Evolutionary conservation across 2,329 filamentous ascomycete species (phyloP), one percentile per base, ranked within the genome.

Genomic region (Gliomastix tumulicola): DNA sequence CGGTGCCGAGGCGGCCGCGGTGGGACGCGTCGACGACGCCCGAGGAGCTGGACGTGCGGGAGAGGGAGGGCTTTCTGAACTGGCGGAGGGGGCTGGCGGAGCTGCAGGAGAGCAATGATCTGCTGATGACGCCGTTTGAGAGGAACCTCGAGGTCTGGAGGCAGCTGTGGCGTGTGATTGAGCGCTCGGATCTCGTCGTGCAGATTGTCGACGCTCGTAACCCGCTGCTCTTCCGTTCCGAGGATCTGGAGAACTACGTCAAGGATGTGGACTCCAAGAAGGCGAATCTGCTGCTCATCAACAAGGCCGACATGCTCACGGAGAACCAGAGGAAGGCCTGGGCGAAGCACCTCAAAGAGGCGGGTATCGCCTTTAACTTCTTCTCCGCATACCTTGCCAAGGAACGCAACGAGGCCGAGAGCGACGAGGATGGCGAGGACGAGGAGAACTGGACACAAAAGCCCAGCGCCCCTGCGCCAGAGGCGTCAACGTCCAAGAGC

Each of bases 281-380:
- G 69, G 76, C 88, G 56, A 98, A 97, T 57, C 55, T 98, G 53
- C 60, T 98, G 38, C 69, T 98, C 38, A 90, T 98, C 54, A 98
- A 98, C 71, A 98, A 98, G 71, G 89, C 92, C 32, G 92, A 98
- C 63, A 96, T 98, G 92, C 89, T 98, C 86, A 94, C 89, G 2
- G 60, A 79, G 33, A 78, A 79, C 50, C 94, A 98, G 65, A 73
- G 92, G 46, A 74, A 74, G 45, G 69, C 73, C 1, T 98, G 92
- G 92, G 89, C 89, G 4, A 76, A 84, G 48, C 88, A 95, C 55
- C 87, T 98, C 48, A 82, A 82, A 48, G 69, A 79, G 48, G 78
- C 84, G 19, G 79, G 81, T 20, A 94, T 98, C 53, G 79, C 85
- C 37, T 98, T 92, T 69, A 85, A 84, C 50, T 98, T 97, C 68